Evolutionary conservation across 345 rosid species (phyloP).

Genomic region (Salix viminalis): DNA sequence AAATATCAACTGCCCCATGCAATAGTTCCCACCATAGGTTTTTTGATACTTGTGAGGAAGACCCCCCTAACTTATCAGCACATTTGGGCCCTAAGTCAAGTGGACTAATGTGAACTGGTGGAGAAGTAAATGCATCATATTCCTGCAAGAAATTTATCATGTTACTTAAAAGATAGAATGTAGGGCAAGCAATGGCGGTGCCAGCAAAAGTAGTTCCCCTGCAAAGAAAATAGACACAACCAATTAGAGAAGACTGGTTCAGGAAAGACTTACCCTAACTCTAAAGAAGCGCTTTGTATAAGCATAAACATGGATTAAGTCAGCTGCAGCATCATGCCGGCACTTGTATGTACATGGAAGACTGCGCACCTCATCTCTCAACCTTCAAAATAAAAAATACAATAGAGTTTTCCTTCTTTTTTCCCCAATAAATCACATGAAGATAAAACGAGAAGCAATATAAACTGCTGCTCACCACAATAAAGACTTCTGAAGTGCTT

Average conservation of each 20-base stretch:
- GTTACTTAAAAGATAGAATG: constrained; percentile 17
- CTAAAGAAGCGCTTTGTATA: constrained; percentile 76
- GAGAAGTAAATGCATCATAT: constrained; percentile 71
- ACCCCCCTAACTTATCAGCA: constrained; percentile 64
- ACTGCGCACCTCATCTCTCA: constrained; percentile 86
- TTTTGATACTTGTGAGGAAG: constrained; percentile 71
- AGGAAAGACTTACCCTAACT: constrained; percentile 56
- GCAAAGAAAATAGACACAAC: neutral
- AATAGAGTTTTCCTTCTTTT: constrained; percentile 1
- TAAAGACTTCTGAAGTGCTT: constrained; percentile 76
- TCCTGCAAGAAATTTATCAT: constrained; percentile 42
- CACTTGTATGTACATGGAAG: constrained; percentile 91
- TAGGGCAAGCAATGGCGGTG: neutral
- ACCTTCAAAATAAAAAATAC: constrained; percentile 42
- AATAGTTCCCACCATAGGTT: constrained; percentile 88
- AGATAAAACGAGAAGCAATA: constrained; percentile 5
- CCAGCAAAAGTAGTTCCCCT: neutral
- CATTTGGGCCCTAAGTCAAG: constrained; percentile 89
- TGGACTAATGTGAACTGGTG: constrained; percentile 83
- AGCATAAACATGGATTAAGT: constrained; percentile 89
- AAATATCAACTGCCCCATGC: constrained; percentile 91
- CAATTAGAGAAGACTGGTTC: neutral
- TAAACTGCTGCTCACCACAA: constrained; percentile 67
- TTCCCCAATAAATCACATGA: neutral
- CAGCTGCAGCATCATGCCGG: constrained; percentile 98